Conservation (phyloP, 2,329 filamentous ascomycete species). For the Lasiodiplodia citricola region DNA sequence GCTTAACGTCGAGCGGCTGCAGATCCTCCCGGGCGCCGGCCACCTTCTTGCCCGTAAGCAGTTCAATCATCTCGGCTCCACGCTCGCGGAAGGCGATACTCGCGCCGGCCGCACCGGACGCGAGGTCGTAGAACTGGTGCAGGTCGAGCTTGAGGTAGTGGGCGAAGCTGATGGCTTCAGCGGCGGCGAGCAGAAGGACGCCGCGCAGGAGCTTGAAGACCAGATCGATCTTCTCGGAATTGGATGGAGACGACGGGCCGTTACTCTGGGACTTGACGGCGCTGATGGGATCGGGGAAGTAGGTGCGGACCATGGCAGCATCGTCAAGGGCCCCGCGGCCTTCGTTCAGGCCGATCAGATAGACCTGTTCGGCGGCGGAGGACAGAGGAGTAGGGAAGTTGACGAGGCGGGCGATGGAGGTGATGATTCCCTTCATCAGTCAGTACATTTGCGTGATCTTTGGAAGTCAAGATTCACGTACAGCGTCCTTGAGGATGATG, state of each 20-base stretch:
- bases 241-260: conserved; percentile 33
- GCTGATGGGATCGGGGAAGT: conserved; percentile 49
- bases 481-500: conserved; percentile 56
- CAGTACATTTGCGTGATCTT: not conserved
- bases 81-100: conserved; percentile 42
- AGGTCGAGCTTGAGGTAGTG: conserved; percentile 45
- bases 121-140: conserved; percentile 43
- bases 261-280: conserved; percentile 36
- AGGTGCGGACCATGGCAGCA: conserved; percentile 61
- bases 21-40: conserved; percentile 27
- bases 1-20: conserved; percentile 30
- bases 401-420: conserved; percentile 63
- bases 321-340: conserved; percentile 63
- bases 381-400: conserved; percentile 67
- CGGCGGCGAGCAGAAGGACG: conserved; percentile 44
- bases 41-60: conserved; percentile 37
- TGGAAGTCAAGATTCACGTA: conserved; percentile 30
- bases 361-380: conserved; percentile 68
- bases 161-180: conserved; percentile 45
- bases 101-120: conserved; percentile 44
- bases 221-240: conserved; percentile 40
- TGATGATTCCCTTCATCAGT: conserved; percentile 63
- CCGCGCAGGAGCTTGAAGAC: conserved; percentile 40
- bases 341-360: conserved; percentile 63
- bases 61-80: conserved; percentile 40